phyloP scores from a whole-genome alignment of 257 asterid genomes.

The Solanum appendiculatum region DNA sequence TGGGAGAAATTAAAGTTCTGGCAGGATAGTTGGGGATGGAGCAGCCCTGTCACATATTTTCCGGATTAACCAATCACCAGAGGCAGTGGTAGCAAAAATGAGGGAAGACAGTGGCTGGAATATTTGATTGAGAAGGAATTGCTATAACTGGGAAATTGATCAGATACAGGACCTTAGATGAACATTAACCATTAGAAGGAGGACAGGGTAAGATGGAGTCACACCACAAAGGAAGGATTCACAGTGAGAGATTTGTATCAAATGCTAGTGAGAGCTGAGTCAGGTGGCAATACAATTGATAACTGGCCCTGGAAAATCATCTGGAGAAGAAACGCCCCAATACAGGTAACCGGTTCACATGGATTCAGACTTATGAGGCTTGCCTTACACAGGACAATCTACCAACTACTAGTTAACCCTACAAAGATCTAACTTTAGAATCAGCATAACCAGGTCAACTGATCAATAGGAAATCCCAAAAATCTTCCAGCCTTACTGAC shows the following conservation, averaged over 20 bases:
- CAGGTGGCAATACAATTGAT: neutral
- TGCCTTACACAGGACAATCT: neutral
- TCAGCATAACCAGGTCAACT: neutral
- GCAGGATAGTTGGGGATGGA: neutral
- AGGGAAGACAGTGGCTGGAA: neutral
- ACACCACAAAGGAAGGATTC: neutral
- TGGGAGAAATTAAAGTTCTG: neutral
- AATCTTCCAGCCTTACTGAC: neutral
- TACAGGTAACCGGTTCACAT: neutral
- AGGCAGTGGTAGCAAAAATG: neutral
- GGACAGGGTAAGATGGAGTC: neutral
- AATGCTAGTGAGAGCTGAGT: neutral
- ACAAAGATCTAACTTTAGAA: neutral
- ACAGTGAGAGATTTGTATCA: neutral
- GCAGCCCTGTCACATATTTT: neutral
- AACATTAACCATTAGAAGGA: neutral
- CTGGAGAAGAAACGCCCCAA: neutral
- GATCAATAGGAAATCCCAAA: neutral
- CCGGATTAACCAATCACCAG: neutral
- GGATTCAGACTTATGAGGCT: neutral
- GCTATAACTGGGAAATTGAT: neutral
- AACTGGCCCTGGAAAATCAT: neutral
- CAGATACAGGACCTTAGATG: neutral
- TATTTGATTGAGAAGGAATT: neutral
- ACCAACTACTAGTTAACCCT: neutral